A percentile compares a stretch with the other conserved stretches of the same genome.
Conservation (phyloP, 805 yeast species). For the Metschnikowia gelsemii region DNA sequence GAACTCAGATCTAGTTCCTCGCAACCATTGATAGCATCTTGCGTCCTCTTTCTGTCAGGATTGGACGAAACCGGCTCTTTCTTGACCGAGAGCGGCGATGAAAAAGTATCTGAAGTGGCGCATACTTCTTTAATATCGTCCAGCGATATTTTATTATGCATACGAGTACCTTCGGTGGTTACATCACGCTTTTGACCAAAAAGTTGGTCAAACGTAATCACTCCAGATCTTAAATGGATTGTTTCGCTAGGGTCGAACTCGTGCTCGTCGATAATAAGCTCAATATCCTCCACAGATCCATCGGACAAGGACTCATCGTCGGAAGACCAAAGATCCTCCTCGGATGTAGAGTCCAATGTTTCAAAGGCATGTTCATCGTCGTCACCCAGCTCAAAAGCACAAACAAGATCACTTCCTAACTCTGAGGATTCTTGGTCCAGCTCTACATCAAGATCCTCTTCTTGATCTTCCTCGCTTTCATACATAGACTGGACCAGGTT, state of each 20-base stretch:
- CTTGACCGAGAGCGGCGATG: too few species aligned
- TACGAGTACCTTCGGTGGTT: too few species aligned
- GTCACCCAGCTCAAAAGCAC: neutral
- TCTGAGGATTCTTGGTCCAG: neutral
- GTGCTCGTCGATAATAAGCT: neutral
- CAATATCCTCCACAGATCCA: neutral
- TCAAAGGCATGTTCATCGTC: constrained; percentile 5
- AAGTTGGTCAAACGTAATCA: too few species aligned
- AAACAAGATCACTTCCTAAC: neutral
- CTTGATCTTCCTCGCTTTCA: neutral
- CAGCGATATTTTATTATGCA: too few species aligned
- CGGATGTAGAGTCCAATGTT: constrained; percentile 1
- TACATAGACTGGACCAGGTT: neutral
- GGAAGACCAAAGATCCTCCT: neutral
- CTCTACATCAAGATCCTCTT: neutral
- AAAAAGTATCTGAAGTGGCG: too few species aligned
- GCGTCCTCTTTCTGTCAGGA: constrained; percentile 3
- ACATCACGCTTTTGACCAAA: too few species aligned
- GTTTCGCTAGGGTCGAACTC: too few species aligned
- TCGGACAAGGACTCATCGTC: too few species aligned
- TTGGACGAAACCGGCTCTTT: neutral
- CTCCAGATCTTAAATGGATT: too few species aligned
- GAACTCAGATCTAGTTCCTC: neutral
- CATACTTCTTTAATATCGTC: too few species aligned
- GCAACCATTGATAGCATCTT: neutral